Evolutionary conservation across 176 grass and related monocot species (phyloP), one percentile per base, ranked within the genome.

Genomic region (Bolboschoenus planiculmis): DNA sequence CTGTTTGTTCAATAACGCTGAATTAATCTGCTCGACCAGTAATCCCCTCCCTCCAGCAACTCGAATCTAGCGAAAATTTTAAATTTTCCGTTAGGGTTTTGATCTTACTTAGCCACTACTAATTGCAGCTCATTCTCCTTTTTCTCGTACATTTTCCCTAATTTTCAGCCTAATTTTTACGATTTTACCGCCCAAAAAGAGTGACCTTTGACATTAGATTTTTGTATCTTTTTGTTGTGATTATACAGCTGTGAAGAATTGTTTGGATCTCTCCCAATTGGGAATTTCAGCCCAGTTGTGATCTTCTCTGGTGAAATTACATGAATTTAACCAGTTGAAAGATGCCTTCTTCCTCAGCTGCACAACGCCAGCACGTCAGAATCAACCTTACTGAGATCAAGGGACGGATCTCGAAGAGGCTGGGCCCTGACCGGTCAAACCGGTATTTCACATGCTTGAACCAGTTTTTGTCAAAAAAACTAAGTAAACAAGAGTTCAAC

Each of bases 401-500:
- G 83, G 90, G 84, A 31, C 87, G 82, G 83, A 93, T 99, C 67
- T 84, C 79, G 26, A 93, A 90, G 44, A 85, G 78, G 56, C 84
- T 93, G 50, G 96, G 96, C 1, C 91, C 87, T 46, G 93, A 93
- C 31, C 87, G 83, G 50, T 83, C 88, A 18, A 90, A 58, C 70
- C 88, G 67, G n/a, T 99, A 99, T 54, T 99, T 99, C 86, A 62
- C 85, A 39, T 90, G 88, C 55, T 56, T 99, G 44, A 90, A 93
- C 67, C 86, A 81, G 68, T 92, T 95, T 43, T 89, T 99, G 67
- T 89, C 89, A 8, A 86, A 90, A 74, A 90, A 88, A 72, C 81
- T 99, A 76, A 93, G 84, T 80, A 99, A 93, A 80, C 83, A 80
- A 82, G 92, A 99, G 78, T 95, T 99, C 29, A 90, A 90, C 56